phyloP scores from a whole-genome alignment of 2,329 filamentous ascomycete species.

The Trichoderma atroviride region DNA sequence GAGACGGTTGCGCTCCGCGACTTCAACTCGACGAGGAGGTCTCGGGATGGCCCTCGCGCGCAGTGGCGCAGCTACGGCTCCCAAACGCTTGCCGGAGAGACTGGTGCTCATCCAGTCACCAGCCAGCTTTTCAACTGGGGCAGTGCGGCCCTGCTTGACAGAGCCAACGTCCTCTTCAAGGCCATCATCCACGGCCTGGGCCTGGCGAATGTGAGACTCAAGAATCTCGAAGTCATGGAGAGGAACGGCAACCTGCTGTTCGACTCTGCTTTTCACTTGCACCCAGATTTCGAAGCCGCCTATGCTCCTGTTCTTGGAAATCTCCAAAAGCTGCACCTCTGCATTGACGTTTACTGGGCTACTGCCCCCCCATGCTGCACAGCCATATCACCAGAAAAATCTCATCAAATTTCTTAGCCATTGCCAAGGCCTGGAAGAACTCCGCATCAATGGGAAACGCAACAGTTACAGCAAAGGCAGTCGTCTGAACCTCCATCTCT shows the following conservation, averaged over 20 bases:
- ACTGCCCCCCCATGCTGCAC: too few species aligned
- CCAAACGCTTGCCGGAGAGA: conserved; percentile 42
- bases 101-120: conserved; percentile 32
- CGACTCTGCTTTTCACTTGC: conserved; percentile 49
- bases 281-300: conserved; percentile 34
- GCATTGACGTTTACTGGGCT: conserved; percentile 29
- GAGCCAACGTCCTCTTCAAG: conserved; percentile 43
- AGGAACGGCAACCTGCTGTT: conserved; percentile 38
- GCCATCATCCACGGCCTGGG: conserved; percentile 49
- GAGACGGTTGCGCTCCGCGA: conserved; percentile 62
- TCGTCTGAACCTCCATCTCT: not conserved
- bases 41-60: conserved; percentile 48
- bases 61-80: conserved; percentile 61
- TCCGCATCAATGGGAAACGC: conserved; percentile 29
- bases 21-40: conserved; percentile 53
- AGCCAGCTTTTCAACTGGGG: conserved; percentile 2
- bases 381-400: conserved; percentile 20
- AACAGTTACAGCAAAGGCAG: not conserved
- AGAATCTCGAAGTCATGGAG: conserved; percentile 53
- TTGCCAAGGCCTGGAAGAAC: conserved; percentile 4
- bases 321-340: conserved; percentile 49
- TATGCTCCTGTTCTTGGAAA: conserved; percentile 47
- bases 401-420: conserved; percentile 30
- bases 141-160: conserved; percentile 25
- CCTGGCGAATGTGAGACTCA: conserved; percentile 41